phyloP scores from a whole-genome alignment of 2,329 filamentous ascomycete species.

The Leptographium procerum region DNA sequence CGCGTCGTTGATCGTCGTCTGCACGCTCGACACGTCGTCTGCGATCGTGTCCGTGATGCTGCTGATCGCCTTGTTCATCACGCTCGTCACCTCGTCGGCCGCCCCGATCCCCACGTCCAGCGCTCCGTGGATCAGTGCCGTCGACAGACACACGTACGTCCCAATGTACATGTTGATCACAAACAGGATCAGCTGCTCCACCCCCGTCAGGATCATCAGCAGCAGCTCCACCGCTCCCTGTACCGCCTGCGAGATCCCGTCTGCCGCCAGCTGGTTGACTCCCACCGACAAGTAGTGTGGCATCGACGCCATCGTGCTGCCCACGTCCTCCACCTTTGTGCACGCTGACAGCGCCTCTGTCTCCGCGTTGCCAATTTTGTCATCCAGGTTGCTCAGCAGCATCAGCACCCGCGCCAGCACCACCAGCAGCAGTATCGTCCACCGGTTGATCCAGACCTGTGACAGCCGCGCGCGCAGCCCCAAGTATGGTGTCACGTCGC shows the following conservation, averaged over 20 bases:
- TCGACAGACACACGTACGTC: constrained; percentile 83
- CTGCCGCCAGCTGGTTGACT: constrained; percentile 75
- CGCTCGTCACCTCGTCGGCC: constrained; percentile 29
- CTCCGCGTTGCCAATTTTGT: constrained; percentile 65
- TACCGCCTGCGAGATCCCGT: constrained; percentile 69
- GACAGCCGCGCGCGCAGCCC: constrained; percentile 81
- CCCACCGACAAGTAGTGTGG: constrained; percentile 86
- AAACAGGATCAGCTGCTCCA: constrained; percentile 83
- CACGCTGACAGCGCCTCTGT: constrained; percentile 78
- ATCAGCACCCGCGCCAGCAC: constrained; percentile 74
- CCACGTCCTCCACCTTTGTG: constrained; percentile 82
- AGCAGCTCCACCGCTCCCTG: constrained; percentile 70
- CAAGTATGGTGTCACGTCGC: constrained; percentile 78
- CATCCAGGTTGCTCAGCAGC: constrained; percentile 59
- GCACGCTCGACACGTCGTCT: constrained; percentile 27
- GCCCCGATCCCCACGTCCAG: constrained; percentile 51
- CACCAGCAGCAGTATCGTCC: constrained; percentile 82
- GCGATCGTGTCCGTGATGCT: constrained; percentile 45
- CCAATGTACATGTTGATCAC: constrained; percentile 83
- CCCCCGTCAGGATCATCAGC: constrained; percentile 64
- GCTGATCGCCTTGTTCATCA: constrained; percentile 40
- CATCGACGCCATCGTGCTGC: constrained; percentile 95
- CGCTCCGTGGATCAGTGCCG: constrained; percentile 68
- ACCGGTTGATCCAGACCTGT: constrained; percentile 95
- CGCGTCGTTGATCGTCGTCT: constrained; percentile 44